Evolutionary conservation across 441 rosid species (phyloP).

Genomic region (Arabidopsis lyrata): DNA sequence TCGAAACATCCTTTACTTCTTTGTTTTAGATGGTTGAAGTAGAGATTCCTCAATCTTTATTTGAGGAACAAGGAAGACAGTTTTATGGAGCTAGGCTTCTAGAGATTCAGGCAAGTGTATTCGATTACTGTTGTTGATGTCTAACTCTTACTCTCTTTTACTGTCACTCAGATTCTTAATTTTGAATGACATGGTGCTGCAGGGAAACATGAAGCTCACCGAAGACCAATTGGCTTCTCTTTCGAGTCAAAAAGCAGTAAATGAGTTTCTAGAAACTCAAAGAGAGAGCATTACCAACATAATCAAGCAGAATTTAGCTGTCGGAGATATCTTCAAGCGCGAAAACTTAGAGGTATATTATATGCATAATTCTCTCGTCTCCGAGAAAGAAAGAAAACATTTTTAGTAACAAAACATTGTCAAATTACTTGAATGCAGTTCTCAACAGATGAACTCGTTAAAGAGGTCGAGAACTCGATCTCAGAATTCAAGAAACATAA

Average conservation of each 20-base stretch:
- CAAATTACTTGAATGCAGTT: constrained; percentile 54
- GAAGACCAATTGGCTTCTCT: constrained; percentile 85
- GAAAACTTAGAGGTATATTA: constrained; percentile 81
- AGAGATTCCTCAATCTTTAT: constrained; percentile 85
- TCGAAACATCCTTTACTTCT: neutral
- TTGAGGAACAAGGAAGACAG: constrained; percentile 96
- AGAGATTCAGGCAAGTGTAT: constrained; percentile 69
- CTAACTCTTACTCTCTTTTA: constrained; percentile 12
- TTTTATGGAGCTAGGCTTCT: constrained; percentile 90
- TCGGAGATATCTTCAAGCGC: constrained; percentile 89
- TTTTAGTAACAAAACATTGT: constrained; percentile 28
- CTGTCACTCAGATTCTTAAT: constrained; percentile 8
- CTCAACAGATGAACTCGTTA: constrained; percentile 83
- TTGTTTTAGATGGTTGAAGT: constrained; percentile 83
- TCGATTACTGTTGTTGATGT: neutral
- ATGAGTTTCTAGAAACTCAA: constrained; percentile 75
- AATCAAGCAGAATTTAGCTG: constrained; percentile 88
- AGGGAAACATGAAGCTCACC: constrained; percentile 81
- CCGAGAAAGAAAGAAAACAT: neutral
- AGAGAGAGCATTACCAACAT: constrained; percentile 69
- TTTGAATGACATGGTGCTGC: constrained; percentile 33
- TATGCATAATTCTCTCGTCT: constrained; percentile 4
- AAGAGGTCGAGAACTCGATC: constrained; percentile 82
- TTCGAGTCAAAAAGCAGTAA: constrained; percentile 87
- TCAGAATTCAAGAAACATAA: constrained; percentile 82